Evolutionary conservation across 2,329 filamentous ascomycete species (phyloP), one percentile per base, ranked within the genome.

Genomic region (Aquanectria penicillioides): DNA sequence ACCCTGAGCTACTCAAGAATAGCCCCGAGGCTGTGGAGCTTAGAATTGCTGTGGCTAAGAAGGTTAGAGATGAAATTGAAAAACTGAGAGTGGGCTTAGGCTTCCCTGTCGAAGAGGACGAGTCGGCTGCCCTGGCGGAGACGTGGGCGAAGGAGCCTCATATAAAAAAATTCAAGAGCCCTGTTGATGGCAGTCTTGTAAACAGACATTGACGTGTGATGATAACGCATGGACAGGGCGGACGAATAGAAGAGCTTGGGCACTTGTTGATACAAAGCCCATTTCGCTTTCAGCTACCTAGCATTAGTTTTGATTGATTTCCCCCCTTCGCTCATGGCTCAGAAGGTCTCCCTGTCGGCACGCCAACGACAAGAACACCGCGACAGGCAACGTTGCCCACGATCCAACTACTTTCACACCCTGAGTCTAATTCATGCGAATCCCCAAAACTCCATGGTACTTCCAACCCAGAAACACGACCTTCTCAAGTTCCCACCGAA

Each of bases 1-100:
- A 86, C 66, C 77, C 79, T 62, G 76, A 87, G 69, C 74, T 64
- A 18, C 68, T 79, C 61, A 74, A 78, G 63, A 64, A 73, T 26
- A 68, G 70, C 8, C 68, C 68, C 11, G 93, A 97, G 76, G 94
- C 92, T 1, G 83, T 90, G 50, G 83, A 88, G 65, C 64, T 81
- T 26, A 73, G 95, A 57, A 87, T 91, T 51, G 92, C 97, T 74
- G 92, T 94, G 44, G 93, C 94, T 2, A 83, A 83, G 73, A 84
- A 89, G 58, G 86, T 98, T 28, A 84, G 95, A 44, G 84, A 90
- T 53, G 90, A 96, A 73, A 89, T 99, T 3, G 77, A 94, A 48
- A 92, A 92, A 69, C 83, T 98, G 18, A 84, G 94, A 61, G 82
- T 86, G 63, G 83, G 83, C 38, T 79, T 90, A 57, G 94, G 93